Conservation (phyloP, 1,284 basidiomycete species). For the Trichosporon asahii region DNA sequence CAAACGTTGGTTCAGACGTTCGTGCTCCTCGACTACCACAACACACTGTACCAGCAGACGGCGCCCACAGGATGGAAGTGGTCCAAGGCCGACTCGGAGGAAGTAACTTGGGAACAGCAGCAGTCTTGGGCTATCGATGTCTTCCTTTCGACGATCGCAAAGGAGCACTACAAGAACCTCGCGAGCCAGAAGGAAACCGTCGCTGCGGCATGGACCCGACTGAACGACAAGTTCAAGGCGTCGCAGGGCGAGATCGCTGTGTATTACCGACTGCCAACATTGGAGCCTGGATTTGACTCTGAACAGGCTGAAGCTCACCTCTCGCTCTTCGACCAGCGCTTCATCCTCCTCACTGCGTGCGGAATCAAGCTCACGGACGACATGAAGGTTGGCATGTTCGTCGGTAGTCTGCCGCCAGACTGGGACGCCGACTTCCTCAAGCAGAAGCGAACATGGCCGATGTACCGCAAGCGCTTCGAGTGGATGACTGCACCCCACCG, state of each 20-base stretch:
- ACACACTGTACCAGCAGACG: background rate
- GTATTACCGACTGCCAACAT: background rate
- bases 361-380: slow-evolving; percentile 4
- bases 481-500: background rate
- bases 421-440: slow-evolving; percentile 2
- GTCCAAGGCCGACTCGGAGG: background rate
- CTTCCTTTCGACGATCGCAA: background rate
- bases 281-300: background rate
- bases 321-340: slow-evolving; percentile 2
- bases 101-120: background rate
- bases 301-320: background rate
- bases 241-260: background rate
- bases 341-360: background rate
- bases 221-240: slow-evolving; percentile 9
- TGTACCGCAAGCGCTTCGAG: background rate
- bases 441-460: slow-evolving; percentile 1
- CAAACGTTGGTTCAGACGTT: background rate
- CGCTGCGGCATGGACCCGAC: background rate
- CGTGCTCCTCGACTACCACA: slow-evolving; percentile 5
- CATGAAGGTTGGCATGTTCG: slow-evolving; percentile 8
- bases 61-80: slow-evolving; percentile 3
- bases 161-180: slow-evolving; percentile 2
- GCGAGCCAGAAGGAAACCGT: slow-evolving; percentile 3
- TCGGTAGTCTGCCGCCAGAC: background rate
- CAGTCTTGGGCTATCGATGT: background rate